A percentile compares a stretch with the other conserved stretches of the same genome.
Evolutionary conservation across 345 rosid species (phyloP).

Genomic region (Gossypium raimondii): DNA sequence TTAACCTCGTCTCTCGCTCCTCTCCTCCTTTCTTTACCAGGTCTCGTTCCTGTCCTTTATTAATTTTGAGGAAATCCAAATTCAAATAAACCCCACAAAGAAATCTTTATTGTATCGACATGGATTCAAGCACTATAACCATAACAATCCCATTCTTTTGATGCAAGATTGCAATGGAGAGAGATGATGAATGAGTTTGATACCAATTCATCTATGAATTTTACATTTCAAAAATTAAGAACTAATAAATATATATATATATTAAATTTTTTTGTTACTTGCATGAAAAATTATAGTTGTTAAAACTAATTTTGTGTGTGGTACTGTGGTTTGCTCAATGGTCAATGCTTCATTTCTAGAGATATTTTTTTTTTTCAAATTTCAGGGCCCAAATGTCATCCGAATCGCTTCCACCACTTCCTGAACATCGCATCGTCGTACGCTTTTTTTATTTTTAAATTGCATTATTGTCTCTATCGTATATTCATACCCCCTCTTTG

Average conservation of each 20-base stretch:
- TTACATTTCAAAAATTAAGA: not conserved
- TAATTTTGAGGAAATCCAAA: too few species aligned
- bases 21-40: not conserved
- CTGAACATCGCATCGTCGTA: constrained; percentile 27
- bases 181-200: not conserved
- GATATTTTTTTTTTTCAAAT: not conserved
- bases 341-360: not conserved
- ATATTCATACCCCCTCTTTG: not conserved
- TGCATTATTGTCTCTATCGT: not conserved
- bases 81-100: too few species aligned
- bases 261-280: too few species aligned
- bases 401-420: constrained; percentile 7
- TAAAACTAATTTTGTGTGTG: too few species aligned
- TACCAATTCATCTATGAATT: not conserved
- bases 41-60: not conserved
- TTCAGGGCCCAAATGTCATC: constrained; percentile 51
- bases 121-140: too few species aligned
- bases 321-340: not conserved
- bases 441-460: constrained; percentile 11
- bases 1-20: not conserved
- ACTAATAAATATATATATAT: too few species aligned
- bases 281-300: not conserved
- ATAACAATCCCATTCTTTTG: too few species aligned
- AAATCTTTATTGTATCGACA: too few species aligned
- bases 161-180: too few species aligned